Evolutionary conservation across 768 basidiomycete species (phyloP).

Genomic region (Tylopilus felleus): DNA sequence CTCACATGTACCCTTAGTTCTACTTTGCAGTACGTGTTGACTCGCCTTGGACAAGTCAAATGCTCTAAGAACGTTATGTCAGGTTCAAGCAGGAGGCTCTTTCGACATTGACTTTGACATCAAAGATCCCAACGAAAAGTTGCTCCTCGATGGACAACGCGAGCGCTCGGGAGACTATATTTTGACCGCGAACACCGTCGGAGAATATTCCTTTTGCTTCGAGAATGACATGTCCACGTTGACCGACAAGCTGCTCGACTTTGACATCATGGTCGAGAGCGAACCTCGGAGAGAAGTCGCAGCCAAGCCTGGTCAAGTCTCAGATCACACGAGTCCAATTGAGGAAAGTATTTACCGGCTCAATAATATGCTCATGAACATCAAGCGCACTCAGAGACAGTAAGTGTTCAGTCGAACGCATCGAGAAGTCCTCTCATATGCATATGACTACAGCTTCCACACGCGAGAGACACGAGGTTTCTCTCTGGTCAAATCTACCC

Average conservation of each 20-base stretch:
- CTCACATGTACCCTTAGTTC: constrained; percentile 51
- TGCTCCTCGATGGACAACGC: constrained; percentile 81
- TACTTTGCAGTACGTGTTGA: constrained; percentile 82
- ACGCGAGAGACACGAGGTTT: constrained; percentile 94
- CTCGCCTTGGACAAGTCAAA: neutral
- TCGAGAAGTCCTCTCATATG: constrained; percentile 3
- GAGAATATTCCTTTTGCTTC: constrained; percentile 95
- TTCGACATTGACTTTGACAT: constrained; percentile 96
- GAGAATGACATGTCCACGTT: constrained; percentile 96
- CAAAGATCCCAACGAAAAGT: constrained; percentile 85
- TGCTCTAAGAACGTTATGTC: neutral
- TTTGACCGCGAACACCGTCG: constrained; percentile 86
- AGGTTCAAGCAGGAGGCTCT: constrained; percentile 96
- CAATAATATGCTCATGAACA: constrained; percentile 80
- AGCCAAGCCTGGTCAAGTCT: constrained; percentile 81
- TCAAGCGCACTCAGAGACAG: constrained; percentile 94
- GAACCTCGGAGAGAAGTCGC: constrained; percentile 90
- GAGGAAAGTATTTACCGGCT: constrained; percentile 96
- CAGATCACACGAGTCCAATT: constrained; percentile 88
- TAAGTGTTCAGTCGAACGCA: constrained; percentile 39
- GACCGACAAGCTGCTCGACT: constrained; percentile 91
- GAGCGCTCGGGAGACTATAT: constrained; percentile 98
- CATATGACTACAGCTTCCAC: constrained; percentile 64
- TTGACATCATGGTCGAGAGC: constrained; percentile 98
- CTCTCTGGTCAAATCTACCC: constrained; percentile 85